Evolutionary conservation across 495 filamentous ascomycete species (phyloP).

Genomic region (Halenospora varia): DNA sequence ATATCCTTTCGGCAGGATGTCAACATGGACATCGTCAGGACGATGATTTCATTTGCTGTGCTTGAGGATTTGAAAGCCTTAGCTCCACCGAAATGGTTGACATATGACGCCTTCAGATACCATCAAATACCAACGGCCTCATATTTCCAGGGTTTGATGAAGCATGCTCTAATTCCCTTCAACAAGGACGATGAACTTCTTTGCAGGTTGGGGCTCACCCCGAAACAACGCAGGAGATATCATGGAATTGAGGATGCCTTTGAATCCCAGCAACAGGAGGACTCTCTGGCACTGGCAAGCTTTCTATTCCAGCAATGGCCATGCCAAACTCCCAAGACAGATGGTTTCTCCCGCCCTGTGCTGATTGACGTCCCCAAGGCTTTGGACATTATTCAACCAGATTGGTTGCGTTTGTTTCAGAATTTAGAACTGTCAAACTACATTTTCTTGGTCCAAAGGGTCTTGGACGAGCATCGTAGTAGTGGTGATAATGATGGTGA

Average conservation of each 20-base stretch:
- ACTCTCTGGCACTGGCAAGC: slow-evolving; percentile 26
- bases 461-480: slow-evolving; percentile 7
- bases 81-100: slow-evolving; percentile 25
- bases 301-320: slow-evolving; percentile 39
- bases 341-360: slow-evolving; percentile 13
- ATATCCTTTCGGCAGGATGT: slow-evolving; percentile 33
- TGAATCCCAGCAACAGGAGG: slow-evolving; percentile 24
- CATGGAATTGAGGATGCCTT: slow-evolving; percentile 21
- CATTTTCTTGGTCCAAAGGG: slow-evolving; percentile 4
- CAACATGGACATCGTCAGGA: slow-evolving; percentile 33
- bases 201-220: slow-evolving; percentile 6
- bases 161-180: too few relatives aligned
- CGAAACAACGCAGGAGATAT: slow-evolving; percentile 22
- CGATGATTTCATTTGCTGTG: slow-evolving; percentile 34
- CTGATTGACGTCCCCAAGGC: slow-evolving; percentile 8
- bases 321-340: slow-evolving; percentile 25
- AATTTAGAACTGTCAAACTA: slow-evolving; percentile 12
- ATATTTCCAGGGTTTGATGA: background rate
- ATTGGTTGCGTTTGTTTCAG: slow-evolving; percentile 17
- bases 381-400: slow-evolving; percentile 10
- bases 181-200: too few relatives aligned
- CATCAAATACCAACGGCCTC: background rate
- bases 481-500: too few relatives aligned
- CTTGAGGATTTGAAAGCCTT: slow-evolving; percentile 32
- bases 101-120: slow-evolving; percentile 26